A percentile compares a stretch with the other conserved stretches of the same genome.
These are phyloP conservation scores for Fusarium sp. DNA, from an alignment of 2,329 filamentous ascomycete genomes.

Conservation along the genomic window DNA sequence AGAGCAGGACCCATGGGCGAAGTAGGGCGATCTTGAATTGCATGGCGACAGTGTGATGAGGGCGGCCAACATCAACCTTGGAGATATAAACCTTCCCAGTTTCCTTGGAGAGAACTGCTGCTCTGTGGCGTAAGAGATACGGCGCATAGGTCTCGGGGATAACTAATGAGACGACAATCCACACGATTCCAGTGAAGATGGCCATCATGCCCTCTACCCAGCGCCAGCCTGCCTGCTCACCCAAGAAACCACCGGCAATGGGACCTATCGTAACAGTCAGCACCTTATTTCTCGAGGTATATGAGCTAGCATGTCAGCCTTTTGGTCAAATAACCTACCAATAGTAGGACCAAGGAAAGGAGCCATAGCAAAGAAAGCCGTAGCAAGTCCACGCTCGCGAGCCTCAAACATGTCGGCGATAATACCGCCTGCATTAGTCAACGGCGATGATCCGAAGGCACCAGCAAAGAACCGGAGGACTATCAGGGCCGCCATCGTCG, in stretches of 20 bases:
- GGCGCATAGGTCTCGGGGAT: conserved; percentile 74
- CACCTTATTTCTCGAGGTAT: background rate
- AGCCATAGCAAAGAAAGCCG: conserved; percentile 71
- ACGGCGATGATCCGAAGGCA: conserved; percentile 71
- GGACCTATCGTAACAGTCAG: conserved; percentile 58
- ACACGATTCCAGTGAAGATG: conserved; percentile 71
- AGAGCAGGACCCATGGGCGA: conserved; percentile 74
- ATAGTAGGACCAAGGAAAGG: conserved; percentile 73
- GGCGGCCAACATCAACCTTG: conserved; percentile 60
- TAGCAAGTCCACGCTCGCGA: conserved; percentile 68
- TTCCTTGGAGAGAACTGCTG: conserved; percentile 62
- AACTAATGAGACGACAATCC: conserved; percentile 64
- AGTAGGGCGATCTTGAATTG: conserved; percentile 70
- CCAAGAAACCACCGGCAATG: conserved; percentile 73
- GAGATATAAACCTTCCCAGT: conserved; percentile 70
- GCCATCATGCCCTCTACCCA: conserved; percentile 75
- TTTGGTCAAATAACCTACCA: conserved; percentile 51
- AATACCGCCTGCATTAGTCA: conserved; percentile 73
- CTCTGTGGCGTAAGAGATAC: conserved; percentile 67
- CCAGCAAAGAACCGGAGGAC: conserved; percentile 79
- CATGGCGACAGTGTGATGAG: conserved; percentile 58
- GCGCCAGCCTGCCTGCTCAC: conserved; percentile 71
- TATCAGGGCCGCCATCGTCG: conserved; percentile 71
- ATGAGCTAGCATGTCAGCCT: background rate
- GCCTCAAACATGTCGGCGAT: conserved; percentile 74